Percentiles rank a stretch among this genome's conserved stretches.
Conservation (phyloP, 139 green algal species). For the Coelastrella sp. region DNA sequence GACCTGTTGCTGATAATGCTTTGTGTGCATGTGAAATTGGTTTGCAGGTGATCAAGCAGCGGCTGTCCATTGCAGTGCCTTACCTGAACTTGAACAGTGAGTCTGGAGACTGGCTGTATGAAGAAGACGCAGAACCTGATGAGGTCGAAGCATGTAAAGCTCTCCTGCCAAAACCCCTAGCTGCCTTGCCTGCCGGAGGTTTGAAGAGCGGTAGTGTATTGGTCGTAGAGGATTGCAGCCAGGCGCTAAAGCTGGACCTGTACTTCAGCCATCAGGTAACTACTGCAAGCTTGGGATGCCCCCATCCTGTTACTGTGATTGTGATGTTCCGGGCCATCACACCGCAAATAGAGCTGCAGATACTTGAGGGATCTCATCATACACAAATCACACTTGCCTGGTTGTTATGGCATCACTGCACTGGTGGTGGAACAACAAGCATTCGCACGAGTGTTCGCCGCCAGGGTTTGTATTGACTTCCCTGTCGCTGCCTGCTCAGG, state of each 20-base stretch:
- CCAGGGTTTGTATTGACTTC: not conserved
- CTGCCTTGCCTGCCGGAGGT: conserved; percentile 76
- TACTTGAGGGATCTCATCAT: not conserved
- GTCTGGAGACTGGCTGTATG: conserved; percentile 78
- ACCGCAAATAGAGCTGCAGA: not conserved
- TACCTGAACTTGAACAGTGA: conserved; percentile 28
- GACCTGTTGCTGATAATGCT: too few relatives aligned
- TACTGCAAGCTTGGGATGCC: not conserved
- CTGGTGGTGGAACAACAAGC: too few relatives aligned
- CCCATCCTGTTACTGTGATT: not conserved
- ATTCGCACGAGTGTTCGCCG: not conserved
- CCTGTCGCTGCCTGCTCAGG: conserved; percentile 36
- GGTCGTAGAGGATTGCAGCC: conserved; percentile 79
- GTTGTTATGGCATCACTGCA: too few relatives aligned
- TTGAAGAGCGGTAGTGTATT: conserved; percentile 73
- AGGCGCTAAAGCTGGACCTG: conserved; percentile 70
- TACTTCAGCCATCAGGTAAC: conserved; percentile 43
- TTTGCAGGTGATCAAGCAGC: conserved; percentile 77
- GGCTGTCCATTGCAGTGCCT: conserved; percentile 73
- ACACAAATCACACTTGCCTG: not conserved
- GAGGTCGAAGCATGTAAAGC: conserved; percentile 67
- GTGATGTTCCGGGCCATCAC: not conserved
- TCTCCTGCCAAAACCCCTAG: conserved; percentile 63
- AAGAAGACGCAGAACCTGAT: conserved; percentile 87
- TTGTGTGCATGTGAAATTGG: too few relatives aligned